Evolutionary conservation across 2,329 filamentous ascomycete species (phyloP), one percentile per base, ranked within the genome.

Genomic region (Ceratocystis cubensis): DNA sequence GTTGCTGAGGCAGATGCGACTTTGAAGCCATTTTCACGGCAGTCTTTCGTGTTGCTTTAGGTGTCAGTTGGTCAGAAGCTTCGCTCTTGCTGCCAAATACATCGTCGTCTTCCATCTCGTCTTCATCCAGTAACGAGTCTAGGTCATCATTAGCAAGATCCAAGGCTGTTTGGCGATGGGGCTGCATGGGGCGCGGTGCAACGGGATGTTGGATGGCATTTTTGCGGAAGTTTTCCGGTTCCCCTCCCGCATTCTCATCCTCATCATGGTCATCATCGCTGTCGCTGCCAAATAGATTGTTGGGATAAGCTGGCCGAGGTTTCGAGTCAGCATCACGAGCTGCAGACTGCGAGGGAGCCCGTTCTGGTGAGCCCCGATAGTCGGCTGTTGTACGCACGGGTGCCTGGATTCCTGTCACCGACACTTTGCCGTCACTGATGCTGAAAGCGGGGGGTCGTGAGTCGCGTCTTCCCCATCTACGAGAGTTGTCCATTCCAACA

Each of bases 381-480:
- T 67, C 63, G 5, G 28, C 28, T 28, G 56, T 41, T 44, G 61
- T 59, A 17, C 66, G 48, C 25, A 45, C 28, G 7, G 65, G 48
- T 33, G 61, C 44, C 56, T 50, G 53, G 1, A 65, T 45, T 33
- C 64, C 64, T 15, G 44, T 68, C 10, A 68, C 61, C 3, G 64
- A 41, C 5, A 68, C 33, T 48, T 68, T 68, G n/a, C 66, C 64
- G 25, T 68, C 66, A 22, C 50, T 68, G 48, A 68, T 65, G 30
- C 65, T 68, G 37, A 68, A 66, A 3, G 61, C 61, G 5, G 63
- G 64, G 15, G 66, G 66, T 20, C 66, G 46, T n/a, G 66, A 68
- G 22, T 68, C 66, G 17, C 66, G 66, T 22, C 66, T 61, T 17
- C 45, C 53, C 50, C 64, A 64, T 7, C 37, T 63, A 3, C 64